Base-by-base conservation (phyloP, 352 stramenopile genomes). In the Thalassiosira ordinaria region DNA sequence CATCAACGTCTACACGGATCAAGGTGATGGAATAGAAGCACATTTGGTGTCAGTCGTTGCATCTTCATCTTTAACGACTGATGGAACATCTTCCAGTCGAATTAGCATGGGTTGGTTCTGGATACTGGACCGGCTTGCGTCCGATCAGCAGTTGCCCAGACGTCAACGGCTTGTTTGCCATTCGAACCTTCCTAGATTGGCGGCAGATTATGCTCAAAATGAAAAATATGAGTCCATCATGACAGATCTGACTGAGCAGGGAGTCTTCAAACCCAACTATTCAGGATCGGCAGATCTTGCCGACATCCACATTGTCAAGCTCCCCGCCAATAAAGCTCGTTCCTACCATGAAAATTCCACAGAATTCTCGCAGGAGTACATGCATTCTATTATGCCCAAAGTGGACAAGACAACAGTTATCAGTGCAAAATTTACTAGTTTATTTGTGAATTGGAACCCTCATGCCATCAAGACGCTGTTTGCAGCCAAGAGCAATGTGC, bases 391-490 rank as follows among this genome's bases (percentile, higher is more conserved):
- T 14, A 74, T 82, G 27, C 24, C 60, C 64, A 56, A 74, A 33
- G 68, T 82, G 35, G 78, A 87, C 18, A 47, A 61, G 14, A 68
- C 63, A 31, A 86, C 80, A 56, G 61, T 82, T 8, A 55, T 94
- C 20, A 83, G 91, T 82, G 90, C 84, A 0, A 90, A 87, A 59
- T 94, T 94, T 68, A 85, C 81, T 0, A 91, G 75, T 57, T 79
- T 95, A 7, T 91, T 88, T 70, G 77, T 95, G 24, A 91, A 95
- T 64, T 95, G 90, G 90, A 95, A 95, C 62, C 90, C 90, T 7
- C 62, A 86, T 51, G 90, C 84, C 11, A 85, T 94, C 52, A 92
- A 91, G 67, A 85, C 70, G 51, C 47, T 88, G 0, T 82, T 89
- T 59, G 65, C 41, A 53, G 71, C 71, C 6, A 87, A 87, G 65